phyloP scores from a whole-genome alignment of 2,329 filamentous ascomycete genomes.

The Lasiodiplodia theobromae region DNA sequence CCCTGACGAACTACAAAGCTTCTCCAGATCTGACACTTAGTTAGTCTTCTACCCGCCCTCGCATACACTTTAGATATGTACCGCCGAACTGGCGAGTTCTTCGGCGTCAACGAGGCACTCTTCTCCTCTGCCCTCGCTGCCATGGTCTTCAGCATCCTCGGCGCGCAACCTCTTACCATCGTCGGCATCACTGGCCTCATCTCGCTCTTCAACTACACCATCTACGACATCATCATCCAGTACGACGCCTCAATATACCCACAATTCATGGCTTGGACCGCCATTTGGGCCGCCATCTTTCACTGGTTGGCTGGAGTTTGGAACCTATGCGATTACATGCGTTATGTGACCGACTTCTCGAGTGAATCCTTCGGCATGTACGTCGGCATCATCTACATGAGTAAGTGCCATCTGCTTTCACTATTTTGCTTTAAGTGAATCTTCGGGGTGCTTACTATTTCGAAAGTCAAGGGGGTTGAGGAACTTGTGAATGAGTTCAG shows the following conservation, averaged over 20 bases:
- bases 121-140: slow-evolving; percentile 63
- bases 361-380: slow-evolving; percentile 63
- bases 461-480: slow-evolving; percentile 62
- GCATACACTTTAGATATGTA: slow-evolving; percentile 67
- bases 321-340: slow-evolving; percentile 65
- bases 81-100: slow-evolving; percentile 61
- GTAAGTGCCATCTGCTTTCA: slow-evolving; percentile 37
- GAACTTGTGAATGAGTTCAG: slow-evolving; percentile 61
- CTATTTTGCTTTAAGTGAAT: too few relatives aligned
- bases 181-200: slow-evolving; percentile 62
- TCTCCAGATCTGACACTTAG: slow-evolving; percentile 14
- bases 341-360: slow-evolving; percentile 65
- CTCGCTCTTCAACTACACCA: slow-evolving; percentile 65
- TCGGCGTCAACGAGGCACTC: slow-evolving; percentile 64
- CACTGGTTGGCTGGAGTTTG: slow-evolving; percentile 63
- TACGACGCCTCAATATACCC: slow-evolving; percentile 61
- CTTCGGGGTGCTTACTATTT: slow-evolving; percentile 10
- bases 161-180: slow-evolving; percentile 63
- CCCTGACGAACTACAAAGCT: neutral
- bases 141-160: slow-evolving; percentile 61
- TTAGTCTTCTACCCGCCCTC: slow-evolving; percentile 62
- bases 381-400: slow-evolving; percentile 64
- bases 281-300: slow-evolving; percentile 64
- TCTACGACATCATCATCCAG: slow-evolving; percentile 62
- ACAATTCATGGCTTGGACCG: slow-evolving; percentile 63